phyloP scores from a whole-genome alignment of 148 eudicot genomes.

The Camellia japonica region DNA sequence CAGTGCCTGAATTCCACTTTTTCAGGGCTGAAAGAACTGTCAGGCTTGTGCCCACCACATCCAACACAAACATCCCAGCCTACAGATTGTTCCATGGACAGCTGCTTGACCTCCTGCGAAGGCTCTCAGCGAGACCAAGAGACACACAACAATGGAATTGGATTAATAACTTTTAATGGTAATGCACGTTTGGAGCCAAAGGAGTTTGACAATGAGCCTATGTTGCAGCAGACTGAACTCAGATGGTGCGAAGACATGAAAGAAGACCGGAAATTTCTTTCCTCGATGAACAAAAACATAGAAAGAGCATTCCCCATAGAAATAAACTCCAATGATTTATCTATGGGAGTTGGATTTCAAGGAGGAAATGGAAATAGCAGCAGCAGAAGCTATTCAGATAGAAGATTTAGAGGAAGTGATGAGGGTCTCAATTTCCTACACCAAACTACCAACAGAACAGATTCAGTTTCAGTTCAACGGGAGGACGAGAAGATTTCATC shows the following conservation, averaged over 20 bases:
- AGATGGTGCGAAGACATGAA: constrained; percentile 30
- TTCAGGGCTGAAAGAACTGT: constrained; percentile 53
- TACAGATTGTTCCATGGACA: constrained; percentile 63
- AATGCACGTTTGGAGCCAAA: constrained; percentile 28
- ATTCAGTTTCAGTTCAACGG: constrained; percentile 25
- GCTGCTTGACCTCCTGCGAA: constrained; percentile 76
- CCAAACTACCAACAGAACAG: constrained; percentile 27
- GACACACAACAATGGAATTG: constrained; percentile 44
- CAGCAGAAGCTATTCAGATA: constrained; percentile 16
- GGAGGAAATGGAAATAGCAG: constrained; percentile 34
- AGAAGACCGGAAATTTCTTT: constrained; percentile 30
- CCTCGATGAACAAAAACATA: constrained; percentile 22
- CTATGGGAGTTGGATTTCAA: constrained; percentile 61
- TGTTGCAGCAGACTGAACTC: constrained; percentile 24
- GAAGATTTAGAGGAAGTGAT: constrained; percentile 21
- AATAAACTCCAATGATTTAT: constrained; percentile 33
- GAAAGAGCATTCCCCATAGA: constrained; percentile 27
- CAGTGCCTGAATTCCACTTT: constrained; percentile 67
- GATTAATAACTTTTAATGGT: constrained; percentile 38
- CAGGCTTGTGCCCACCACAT: constrained; percentile 40
- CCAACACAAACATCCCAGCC: constrained; percentile 42
- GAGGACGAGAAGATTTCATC: constrained; percentile 31
- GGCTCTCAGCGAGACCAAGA: constrained; percentile 60
- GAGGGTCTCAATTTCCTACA: constrained; percentile 15
- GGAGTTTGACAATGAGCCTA: constrained; percentile 23